These are phyloP conservation scores for Barnettozyma populi DNA, from an alignment of 805 yeast species.

Conservation along the genomic window DNA sequence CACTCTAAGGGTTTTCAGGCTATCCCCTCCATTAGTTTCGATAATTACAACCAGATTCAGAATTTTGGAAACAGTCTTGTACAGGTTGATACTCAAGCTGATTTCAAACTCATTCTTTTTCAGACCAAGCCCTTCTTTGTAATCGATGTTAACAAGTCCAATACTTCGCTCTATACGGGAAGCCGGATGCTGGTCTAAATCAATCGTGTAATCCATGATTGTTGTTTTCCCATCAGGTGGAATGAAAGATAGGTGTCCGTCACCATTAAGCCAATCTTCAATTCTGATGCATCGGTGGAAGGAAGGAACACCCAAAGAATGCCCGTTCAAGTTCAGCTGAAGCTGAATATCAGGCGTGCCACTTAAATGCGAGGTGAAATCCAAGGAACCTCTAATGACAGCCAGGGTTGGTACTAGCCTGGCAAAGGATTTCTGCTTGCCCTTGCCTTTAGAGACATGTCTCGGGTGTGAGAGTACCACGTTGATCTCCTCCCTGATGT, in stretches of 20 bases:
- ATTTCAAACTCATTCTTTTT: slow-evolving; percentile 37
- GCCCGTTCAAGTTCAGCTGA: slow-evolving; percentile 41
- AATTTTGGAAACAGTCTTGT: slow-evolving; percentile 40
- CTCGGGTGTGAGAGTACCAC: slow-evolving; percentile 38
- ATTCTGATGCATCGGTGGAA: slow-evolving; percentile 67
- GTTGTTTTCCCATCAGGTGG: slow-evolving; percentile 84
- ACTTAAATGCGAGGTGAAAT: slow-evolving; percentile 62
- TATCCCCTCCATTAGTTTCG: slow-evolving; percentile 23
- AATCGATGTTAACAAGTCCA: slow-evolving; percentile 28
- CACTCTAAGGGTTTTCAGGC: slow-evolving; percentile 52
- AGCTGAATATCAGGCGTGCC: slow-evolving; percentile 73
- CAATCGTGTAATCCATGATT: slow-evolving; percentile 59
- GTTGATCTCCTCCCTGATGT: slow-evolving; percentile 61
- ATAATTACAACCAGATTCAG: slow-evolving; percentile 43
- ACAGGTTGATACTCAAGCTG: slow-evolving; percentile 28
- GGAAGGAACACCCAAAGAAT: slow-evolving; percentile 49
- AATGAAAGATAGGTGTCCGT: slow-evolving; percentile 54
- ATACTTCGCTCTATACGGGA: slow-evolving; percentile 14
- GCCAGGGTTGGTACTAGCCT: slow-evolving; percentile 42
- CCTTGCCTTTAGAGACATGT: slow-evolving; percentile 21
- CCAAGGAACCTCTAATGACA: slow-evolving; percentile 55
- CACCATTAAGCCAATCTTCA: slow-evolving; percentile 42
- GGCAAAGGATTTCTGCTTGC: slow-evolving; percentile 12
- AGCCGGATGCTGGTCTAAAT: slow-evolving; percentile 31
- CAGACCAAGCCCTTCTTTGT: slow-evolving; percentile 29